Evolutionary conservation across 495 filamentous ascomycete species (phyloP), one percentile per base, ranked within the genome.

Genomic region (Aspergillus sparsus): DNA sequence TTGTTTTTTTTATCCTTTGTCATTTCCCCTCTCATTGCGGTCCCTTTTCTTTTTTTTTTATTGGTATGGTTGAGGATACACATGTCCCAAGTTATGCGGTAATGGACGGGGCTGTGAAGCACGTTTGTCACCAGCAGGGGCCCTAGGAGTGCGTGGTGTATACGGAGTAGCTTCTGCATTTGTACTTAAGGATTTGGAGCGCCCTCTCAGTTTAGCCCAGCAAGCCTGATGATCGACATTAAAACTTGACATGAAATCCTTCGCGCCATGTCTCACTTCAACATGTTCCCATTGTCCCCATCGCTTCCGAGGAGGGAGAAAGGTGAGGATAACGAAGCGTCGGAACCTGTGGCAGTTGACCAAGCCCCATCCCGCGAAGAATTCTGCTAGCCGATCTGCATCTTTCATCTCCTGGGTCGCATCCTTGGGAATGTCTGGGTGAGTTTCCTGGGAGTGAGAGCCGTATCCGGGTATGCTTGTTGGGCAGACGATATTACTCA

Each of bases 281-380:
- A 79, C 56, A 47, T 79, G 77, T 10, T 73, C 66, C 75, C 74
- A 78, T 8, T 32, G 42, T 4, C 46, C 37, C 75, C 75, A 78
- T n/a, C 70, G 53, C 44, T 47, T 18, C 13, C 41, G 46, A 3
- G 62, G 53, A 10, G 67, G 69, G 13, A 58, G 7, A 7, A 51
- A 46, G 0, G 72, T 68, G 31, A 74, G 32, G 10, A 74, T 64
- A 33, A 64, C 11, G 33, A 74, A 74, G 8, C 63, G 65, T 1
- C 76, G 68, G 55, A 76, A 77, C 3, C 67, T 63, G n/a, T 74
- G 61, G 6, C 65, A 53, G 39, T 78, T 67, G 9, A 73, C 44
- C 1, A 77, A 51, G 1, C 68, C 61, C 77, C 75, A 82, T 5
- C 77, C 76, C 4, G 79, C 75, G 53, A 81, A 79, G 34, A 76